These are phyloP conservation scores for Isochrysis galbana DNA, from an alignment of 78 protist genomes.

Conservation along the genomic window DNA sequence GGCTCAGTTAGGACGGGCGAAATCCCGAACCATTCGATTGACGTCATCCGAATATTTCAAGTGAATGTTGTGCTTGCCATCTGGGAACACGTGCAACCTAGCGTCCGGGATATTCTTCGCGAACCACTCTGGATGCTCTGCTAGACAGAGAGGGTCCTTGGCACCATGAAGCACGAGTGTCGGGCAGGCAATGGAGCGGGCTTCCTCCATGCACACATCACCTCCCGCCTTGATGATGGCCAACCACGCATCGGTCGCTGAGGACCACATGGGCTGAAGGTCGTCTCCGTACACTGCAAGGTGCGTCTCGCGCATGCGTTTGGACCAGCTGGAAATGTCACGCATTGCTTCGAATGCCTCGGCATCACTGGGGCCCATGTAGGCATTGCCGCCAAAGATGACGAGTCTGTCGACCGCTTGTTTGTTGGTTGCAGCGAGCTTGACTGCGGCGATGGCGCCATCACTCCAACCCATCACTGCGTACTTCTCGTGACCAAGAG, in stretches of 20 bases:
- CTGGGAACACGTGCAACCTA: background rate
- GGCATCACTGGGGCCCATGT: background rate
- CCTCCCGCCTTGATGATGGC: background rate
- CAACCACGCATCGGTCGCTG: constrained; percentile 22
- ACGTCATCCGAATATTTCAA: background rate
- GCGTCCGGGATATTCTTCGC: constrained; percentile 9
- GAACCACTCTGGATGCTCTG: constrained; percentile 27
- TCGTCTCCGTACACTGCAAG: constrained; percentile 23
- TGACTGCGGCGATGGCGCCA: constrained; percentile 36
- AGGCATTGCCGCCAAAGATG: constrained; percentile 44
- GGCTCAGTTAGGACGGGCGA: too few species aligned
- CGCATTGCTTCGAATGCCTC: constrained; percentile 45
- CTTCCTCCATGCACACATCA: constrained; percentile 20
- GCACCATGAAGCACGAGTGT: constrained; percentile 35
- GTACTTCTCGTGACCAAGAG: constrained; percentile 14
- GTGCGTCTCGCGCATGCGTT: constrained; percentile 33
- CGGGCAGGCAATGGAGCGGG: background rate
- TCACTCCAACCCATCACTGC: constrained; percentile 38
- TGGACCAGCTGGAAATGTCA: constrained; percentile 10
- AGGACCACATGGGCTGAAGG: constrained; percentile 40
- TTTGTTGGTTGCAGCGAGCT: background rate
- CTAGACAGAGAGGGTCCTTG: constrained; percentile 24
- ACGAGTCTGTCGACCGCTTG: background rate
- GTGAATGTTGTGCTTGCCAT: constrained; percentile 44
- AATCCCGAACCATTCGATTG: background rate